These are phyloP conservation scores for Kalmusia sp. DNA, from an alignment of 2,329 filamentous ascomycete genomes.

Conservation along the genomic window DNA sequence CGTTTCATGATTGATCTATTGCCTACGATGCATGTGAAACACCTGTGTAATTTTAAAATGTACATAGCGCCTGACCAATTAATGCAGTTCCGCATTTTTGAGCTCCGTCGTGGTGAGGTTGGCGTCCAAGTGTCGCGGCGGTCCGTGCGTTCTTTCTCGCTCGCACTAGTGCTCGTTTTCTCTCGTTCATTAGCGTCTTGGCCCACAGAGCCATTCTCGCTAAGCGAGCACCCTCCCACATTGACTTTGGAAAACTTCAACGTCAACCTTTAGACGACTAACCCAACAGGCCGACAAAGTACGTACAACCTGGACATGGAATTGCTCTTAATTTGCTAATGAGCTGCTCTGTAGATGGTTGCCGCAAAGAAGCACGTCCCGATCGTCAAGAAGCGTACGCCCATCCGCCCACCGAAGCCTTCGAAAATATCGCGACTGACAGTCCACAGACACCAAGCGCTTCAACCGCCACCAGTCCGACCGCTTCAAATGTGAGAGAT, in stretches of 20 bases:
- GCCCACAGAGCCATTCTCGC: conserved; percentile 2
- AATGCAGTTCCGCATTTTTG: too few relatives aligned
- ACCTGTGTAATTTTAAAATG: too few relatives aligned
- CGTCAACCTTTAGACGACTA: conserved; percentile 34
- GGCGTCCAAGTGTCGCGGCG: neutral
- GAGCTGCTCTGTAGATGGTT: conserved; percentile 74
- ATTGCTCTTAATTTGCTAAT: conserved; percentile 29
- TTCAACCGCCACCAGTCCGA: conserved; percentile 99
- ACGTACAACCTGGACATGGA: conserved; percentile 23
- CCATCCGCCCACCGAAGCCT: conserved; percentile 23
- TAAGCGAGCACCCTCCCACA: conserved; percentile 10
- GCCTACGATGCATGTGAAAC: neutral
- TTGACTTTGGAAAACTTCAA: conserved; percentile 23
- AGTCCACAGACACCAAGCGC: conserved; percentile 78
- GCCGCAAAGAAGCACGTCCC: conserved; percentile 98
- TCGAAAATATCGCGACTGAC: conserved; percentile 43
- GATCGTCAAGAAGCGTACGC: conserved; percentile 99
- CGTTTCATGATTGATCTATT: neutral
- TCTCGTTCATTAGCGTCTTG: conserved; percentile 7
- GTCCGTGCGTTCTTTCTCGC: neutral
- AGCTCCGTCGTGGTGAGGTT: neutral
- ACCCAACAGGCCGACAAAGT: conserved; percentile 47
- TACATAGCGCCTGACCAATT: too few relatives aligned
- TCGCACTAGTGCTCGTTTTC: too few relatives aligned
- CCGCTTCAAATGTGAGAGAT: conserved; percentile 78